Evolutionary conservation across 169 alveolate genomes (phyloP).

Genomic region (Eimeria sp.): DNA sequence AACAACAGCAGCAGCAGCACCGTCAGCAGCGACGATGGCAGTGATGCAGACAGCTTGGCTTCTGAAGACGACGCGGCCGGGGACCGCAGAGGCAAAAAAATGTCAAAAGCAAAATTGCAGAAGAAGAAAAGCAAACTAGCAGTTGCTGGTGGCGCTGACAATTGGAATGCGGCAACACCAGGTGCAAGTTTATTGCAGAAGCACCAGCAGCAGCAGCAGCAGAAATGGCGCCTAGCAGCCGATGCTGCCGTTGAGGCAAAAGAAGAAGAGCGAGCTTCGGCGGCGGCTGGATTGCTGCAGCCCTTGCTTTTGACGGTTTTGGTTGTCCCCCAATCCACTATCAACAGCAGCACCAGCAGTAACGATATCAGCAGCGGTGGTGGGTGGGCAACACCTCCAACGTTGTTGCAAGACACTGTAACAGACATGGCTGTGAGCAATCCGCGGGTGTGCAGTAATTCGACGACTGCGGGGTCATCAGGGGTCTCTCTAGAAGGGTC

Average conservation of each 20-base stretch:
- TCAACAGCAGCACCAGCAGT: conserved; percentile 33
- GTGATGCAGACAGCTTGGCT: neutral
- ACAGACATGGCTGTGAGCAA: conserved; percentile 46
- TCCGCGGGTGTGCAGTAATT: neutral
- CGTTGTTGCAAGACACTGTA: neutral
- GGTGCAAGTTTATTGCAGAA: neutral
- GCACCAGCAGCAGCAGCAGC: conserved; percentile 40
- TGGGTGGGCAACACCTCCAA: conserved; percentile 18
- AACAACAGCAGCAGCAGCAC: conserved; percentile 57
- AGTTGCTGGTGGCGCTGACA: conserved; percentile 42
- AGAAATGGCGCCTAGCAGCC: conserved; percentile 60
- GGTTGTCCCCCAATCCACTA: neutral
- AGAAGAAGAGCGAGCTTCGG: conserved; percentile 43
- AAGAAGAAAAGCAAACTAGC: neutral
- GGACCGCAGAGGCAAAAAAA: neutral
- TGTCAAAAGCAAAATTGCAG: too few species aligned
- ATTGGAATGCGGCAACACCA: conserved; percentile 3
- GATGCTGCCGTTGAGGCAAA: conserved; percentile 57
- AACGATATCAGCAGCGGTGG: neutral
- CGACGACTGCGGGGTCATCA: neutral
- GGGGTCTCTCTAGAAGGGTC: neutral
- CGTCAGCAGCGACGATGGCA: neutral
- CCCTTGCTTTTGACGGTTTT: conserved; percentile 40
- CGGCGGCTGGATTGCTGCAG: conserved; percentile 58
- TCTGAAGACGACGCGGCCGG: conserved; percentile 18